These are phyloP conservation scores for Diophrys appendiculata DNA, from an alignment of 73 alveolate species.

Conservation along the genomic window DNA sequence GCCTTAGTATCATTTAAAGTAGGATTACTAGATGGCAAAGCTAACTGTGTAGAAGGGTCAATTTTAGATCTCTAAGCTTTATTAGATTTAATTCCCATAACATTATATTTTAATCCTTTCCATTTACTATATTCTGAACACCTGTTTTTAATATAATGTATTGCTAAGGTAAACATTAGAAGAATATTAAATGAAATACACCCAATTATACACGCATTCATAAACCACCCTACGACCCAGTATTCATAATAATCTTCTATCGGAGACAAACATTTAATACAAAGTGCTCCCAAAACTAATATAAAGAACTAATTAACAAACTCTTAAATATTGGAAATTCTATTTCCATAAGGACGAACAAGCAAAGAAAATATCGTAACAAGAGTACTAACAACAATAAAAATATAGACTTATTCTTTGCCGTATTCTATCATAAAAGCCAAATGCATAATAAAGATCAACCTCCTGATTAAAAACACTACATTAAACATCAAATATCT, in stretches of 20 bases:
- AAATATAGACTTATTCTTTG: neutral
- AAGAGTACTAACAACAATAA: too few species aligned
- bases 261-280: neutral
- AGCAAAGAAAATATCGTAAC: neutral
- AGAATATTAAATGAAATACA: neutral
- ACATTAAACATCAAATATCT: too few species aligned
- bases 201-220: neutral
- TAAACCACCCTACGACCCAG: neutral
- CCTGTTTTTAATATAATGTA: too few species aligned
- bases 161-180: neutral
- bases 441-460: neutral
- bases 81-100: too few species aligned
- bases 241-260: neutral
- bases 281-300: neutral
- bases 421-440: neutral
- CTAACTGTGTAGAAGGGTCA: too few species aligned
- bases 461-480: neutral
- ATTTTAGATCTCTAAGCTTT: too few species aligned
- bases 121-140: too few species aligned
- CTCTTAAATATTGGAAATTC: neutral
- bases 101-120: too few species aligned
- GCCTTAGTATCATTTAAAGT: too few species aligned
- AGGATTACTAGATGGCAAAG: too few species aligned
- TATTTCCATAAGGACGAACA: neutral
- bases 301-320: neutral